These are phyloP conservation scores for Agaricus sinodeliciosus DNA, from an alignment of 768 basidiomycete genomes.

Conservation along the genomic window DNA sequence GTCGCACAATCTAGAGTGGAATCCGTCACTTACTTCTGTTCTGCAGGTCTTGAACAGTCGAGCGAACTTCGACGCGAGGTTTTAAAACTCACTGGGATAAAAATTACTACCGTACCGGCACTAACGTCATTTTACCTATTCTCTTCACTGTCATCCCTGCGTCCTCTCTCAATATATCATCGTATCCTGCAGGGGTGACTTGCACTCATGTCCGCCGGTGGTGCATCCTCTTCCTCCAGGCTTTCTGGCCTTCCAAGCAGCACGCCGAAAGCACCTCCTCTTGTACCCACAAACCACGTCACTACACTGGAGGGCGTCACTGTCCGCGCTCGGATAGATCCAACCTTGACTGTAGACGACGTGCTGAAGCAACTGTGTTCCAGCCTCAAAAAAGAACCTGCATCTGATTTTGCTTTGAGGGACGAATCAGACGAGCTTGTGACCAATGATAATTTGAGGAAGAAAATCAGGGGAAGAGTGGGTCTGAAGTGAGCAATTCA, in stretches of 20 bases:
- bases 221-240: slow-evolving; percentile 21
- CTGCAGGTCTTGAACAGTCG: neutral
- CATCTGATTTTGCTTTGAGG: slow-evolving; percentile 68
- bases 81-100: neutral
- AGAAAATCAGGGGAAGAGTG: slow-evolving; percentile 72
- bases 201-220: slow-evolving; percentile 23
- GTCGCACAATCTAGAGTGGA: neutral
- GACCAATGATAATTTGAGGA: slow-evolving; percentile 80
- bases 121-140: slow-evolving; percentile 4
- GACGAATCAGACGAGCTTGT: slow-evolving; percentile 81
- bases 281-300: slow-evolving; percentile 82
- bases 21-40: slow-evolving; percentile 1
- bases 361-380: slow-evolving; percentile 79
- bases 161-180: slow-evolving; percentile 10
- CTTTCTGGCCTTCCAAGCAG: slow-evolving; percentile 31
- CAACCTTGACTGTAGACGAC: slow-evolving; percentile 76
- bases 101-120: neutral
- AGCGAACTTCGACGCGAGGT: neutral
- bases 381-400: slow-evolving; percentile 70
- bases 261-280: slow-evolving; percentile 33
- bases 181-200: neutral
- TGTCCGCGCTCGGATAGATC: slow-evolving; percentile 81
- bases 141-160: slow-evolving; percentile 2
- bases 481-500: slow-evolving; percentile 59
- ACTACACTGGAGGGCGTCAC: slow-evolving; percentile 68